A percentile compares a stretch with the other conserved stretches of the same genome.
phyloP scores from a whole-genome alignment of 148 eudicot genomes.

The Drosera capensis region DNA sequence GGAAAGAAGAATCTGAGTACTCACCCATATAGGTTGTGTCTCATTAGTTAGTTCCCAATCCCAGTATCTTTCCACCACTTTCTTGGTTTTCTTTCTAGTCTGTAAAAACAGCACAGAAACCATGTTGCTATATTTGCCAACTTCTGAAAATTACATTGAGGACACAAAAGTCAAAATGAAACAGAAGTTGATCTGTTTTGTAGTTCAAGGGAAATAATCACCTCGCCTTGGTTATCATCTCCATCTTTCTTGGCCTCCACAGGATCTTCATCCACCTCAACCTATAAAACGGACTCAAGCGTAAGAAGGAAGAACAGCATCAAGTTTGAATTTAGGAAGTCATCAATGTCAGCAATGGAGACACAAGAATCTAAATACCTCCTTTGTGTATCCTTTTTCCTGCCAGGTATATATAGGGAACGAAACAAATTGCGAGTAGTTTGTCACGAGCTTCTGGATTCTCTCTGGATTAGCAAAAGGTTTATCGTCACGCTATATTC shows the following conservation, averaged over 20 bases:
- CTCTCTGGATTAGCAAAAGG: conserved; percentile 89
- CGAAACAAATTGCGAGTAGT: conserved; percentile 95
- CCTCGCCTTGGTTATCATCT: conserved; percentile 51
- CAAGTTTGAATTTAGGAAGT: too few relatives aligned
- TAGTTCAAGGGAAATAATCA: neutral
- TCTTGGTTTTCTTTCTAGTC: conserved; percentile 94
- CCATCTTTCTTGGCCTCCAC: conserved; percentile 51
- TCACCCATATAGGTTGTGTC: conserved; percentile 97
- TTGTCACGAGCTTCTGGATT: conserved; percentile 74
- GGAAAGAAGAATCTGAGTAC: conserved; percentile 5
- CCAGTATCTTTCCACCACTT: conserved; percentile 88
- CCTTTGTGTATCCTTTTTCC: conserved; percentile 86
- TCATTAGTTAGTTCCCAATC: conserved; percentile 93
- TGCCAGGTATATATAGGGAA: conserved; percentile 98
- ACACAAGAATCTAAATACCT: conserved; percentile 29
- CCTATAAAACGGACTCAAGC: conserved; percentile 19
- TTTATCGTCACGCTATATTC: conserved; percentile 59
- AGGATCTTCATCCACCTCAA: conserved; percentile 93
- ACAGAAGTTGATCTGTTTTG: neutral
- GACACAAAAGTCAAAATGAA: neutral
- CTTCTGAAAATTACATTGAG: neutral
- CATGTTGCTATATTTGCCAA: neutral
- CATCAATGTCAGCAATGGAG: neutral
- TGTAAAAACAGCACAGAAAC: conserved; percentile 10
- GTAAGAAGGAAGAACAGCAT: neutral